Percentiles rank a stretch among this genome's conserved stretches.
These are phyloP conservation scores for Hyaloscypha bicolor DNA, from an alignment of 495 filamentous ascomycete species.

Conservation along the genomic window DNA sequence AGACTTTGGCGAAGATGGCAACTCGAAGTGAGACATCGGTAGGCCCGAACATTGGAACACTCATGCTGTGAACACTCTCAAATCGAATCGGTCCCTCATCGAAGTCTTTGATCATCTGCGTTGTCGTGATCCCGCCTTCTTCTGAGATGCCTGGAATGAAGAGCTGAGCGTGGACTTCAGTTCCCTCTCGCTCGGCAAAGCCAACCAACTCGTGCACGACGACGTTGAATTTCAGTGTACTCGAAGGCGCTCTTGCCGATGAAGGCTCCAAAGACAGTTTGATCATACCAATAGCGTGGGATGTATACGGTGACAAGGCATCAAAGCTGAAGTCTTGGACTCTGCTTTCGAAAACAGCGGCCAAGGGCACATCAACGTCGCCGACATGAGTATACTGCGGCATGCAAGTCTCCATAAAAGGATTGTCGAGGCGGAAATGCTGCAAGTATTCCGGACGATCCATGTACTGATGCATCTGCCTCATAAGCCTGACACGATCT, in stretches of 20 bases:
- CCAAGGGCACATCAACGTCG: conserved; percentile 90
- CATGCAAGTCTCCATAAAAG: conserved; percentile 87
- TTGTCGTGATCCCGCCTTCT: conserved; percentile 88
- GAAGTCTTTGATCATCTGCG: conserved; percentile 91
- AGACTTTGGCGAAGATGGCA: conserved; percentile 92
- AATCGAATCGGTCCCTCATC: conserved; percentile 94
- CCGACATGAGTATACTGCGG: conserved; percentile 91
- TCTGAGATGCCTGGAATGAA: conserved; percentile 93
- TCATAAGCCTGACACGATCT: conserved; percentile 84
- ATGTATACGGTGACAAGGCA: conserved; percentile 89
- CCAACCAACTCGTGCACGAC: conserved; percentile 97
- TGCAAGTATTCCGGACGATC: conserved; percentile 92
- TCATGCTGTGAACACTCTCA: conserved; percentile 98
- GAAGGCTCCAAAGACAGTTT: conserved; percentile 91
- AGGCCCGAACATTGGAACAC: conserved; percentile 83
- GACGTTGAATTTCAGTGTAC: conserved; percentile 96
- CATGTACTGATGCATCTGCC: conserved; percentile 94
- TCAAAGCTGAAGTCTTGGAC: conserved; percentile 94
- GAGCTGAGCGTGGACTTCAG: conserved; percentile 92
- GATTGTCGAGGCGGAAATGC: conserved; percentile 75
- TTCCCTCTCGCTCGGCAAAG: conserved; percentile 95
- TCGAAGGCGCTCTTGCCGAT: conserved; percentile 87
- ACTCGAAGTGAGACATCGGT: conserved; percentile 76
- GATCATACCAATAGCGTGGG: conserved; percentile 84
- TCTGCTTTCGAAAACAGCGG: conserved; percentile 91